Percentiles rank a stretch among this genome's conserved stretches.
These are phyloP conservation scores for Raddia distichophylla DNA, from an alignment of 176 grass and related monocot species.

Conservation along the genomic window DNA sequence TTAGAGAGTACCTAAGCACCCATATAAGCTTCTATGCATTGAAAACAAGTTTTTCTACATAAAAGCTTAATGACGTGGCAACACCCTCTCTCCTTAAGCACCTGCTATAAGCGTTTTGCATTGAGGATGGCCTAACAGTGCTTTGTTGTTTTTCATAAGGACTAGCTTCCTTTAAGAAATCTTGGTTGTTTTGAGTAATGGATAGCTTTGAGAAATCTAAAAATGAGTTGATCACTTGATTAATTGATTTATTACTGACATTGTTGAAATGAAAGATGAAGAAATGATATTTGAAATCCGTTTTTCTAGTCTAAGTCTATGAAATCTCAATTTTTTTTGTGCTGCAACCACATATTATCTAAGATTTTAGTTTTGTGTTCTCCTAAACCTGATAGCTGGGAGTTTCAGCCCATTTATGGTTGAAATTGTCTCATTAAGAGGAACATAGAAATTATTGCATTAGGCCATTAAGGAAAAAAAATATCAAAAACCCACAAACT, in stretches of 20 bases:
- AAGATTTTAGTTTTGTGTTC: neutral
- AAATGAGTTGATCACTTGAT: neutral
- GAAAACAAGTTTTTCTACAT: too few relatives aligned
- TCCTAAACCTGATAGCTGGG: neutral
- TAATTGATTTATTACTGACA: neutral
- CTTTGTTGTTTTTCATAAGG: neutral
- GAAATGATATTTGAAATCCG: too few relatives aligned
- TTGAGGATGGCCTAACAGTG: too few relatives aligned
- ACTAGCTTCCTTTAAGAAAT: neutral
- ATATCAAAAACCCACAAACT: neutral
- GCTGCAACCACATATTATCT: neutral
- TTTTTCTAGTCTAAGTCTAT: too few relatives aligned
- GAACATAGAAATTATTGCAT: neutral
- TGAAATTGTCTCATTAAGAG: neutral
- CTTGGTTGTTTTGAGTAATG: too few relatives aligned
- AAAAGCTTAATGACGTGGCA: too few relatives aligned
- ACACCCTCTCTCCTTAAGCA: too few relatives aligned
- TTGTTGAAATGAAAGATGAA: neutral
- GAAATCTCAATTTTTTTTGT: neutral
- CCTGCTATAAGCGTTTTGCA: too few relatives aligned
- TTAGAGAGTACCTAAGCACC: too few relatives aligned
- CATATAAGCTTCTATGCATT: too few relatives aligned
- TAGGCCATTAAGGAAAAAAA: neutral
- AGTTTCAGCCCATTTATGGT: neutral
- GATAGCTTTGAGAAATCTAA: neutral